These are phyloP conservation scores for Dioscorea dumetorum DNA, from an alignment of 106 monocot genomes.

Conservation along the genomic window DNA sequence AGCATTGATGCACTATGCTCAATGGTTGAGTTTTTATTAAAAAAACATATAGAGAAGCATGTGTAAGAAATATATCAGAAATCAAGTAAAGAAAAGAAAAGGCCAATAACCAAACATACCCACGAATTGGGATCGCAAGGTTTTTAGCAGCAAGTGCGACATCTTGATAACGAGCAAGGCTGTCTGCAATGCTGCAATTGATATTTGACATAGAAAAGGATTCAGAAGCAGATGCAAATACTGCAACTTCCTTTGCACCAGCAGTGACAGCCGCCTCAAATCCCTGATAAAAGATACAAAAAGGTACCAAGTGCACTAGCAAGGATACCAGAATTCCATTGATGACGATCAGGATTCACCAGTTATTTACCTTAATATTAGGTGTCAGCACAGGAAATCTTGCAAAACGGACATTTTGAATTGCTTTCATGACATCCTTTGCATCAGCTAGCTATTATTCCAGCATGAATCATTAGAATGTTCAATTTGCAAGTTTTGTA, in stretches of 20 bases:
- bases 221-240: conserved; percentile 72
- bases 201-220: conserved; percentile 83
- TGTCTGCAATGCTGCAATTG: conserved; percentile 81
- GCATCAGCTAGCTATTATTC: conserved; percentile 68
- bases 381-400: conserved; percentile 77
- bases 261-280: conserved; percentile 83
- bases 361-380: conserved; percentile 53
- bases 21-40: too few species aligned
- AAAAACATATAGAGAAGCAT: too few species aligned
- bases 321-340: background rate
- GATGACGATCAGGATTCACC: too few species aligned
- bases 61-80: too few species aligned
- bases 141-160: conserved; percentile 56
- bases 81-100: background rate
- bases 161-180: conserved; percentile 59
- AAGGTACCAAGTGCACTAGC: background rate
- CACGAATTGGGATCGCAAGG: conserved; percentile 58
- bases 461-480: background rate
- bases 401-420: conserved; percentile 35
- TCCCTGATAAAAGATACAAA: conserved; percentile 36
- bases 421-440: conserved; percentile 63
- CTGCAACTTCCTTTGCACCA: conserved; percentile 77
- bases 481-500: too few species aligned
- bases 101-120: conserved; percentile 28
- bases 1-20: too few species aligned